Conservation (phyloP, 257 asterid species). For the Capsicum chinense region DNA sequence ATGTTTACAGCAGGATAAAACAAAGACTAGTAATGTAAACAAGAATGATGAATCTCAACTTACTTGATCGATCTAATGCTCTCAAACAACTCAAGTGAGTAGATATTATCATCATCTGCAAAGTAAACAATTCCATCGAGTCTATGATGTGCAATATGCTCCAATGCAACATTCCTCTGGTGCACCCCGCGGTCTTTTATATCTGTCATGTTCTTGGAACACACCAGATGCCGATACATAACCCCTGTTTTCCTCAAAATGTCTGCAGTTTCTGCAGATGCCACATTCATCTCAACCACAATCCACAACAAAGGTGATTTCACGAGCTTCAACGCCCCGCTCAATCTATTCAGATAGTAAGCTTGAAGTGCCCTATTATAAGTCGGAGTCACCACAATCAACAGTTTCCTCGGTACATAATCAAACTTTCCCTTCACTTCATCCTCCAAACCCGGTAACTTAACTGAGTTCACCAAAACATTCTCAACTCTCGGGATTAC, state of each 20-base stretch:
- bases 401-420: slow-evolving; percentile 53
- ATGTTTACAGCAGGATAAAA: slow-evolving; percentile 19
- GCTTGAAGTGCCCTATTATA: slow-evolving; percentile 73
- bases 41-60: background rate
- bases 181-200: slow-evolving; percentile 79
- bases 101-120: slow-evolving; percentile 88
- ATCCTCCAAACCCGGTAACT: slow-evolving; percentile 41
- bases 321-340: slow-evolving; percentile 80
- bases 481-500: slow-evolving; percentile 43
- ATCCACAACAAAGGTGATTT: slow-evolving; percentile 86
- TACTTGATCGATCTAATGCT: slow-evolving; percentile 78
- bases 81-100: slow-evolving; percentile 83
- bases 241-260: slow-evolving; percentile 78
- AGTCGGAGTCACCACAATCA: slow-evolving; percentile 86
- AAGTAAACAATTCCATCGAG: slow-evolving; percentile 91
- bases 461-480: slow-evolving; percentile 49
- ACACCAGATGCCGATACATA: slow-evolving; percentile 82
- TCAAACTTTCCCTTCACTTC: slow-evolving; percentile 44
- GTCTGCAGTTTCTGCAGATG: slow-evolving; percentile 79
- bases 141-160: slow-evolving; percentile 85
- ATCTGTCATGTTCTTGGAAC: slow-evolving; percentile 64
- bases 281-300: slow-evolving; percentile 84
- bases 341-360: slow-evolving; percentile 80
- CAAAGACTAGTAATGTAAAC: background rate
- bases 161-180: slow-evolving; percentile 86